Evolutionary conservation across 2,329 filamentous ascomycete genomes (phyloP).

Genomic region (Aspergillus calidoustus): DNA sequence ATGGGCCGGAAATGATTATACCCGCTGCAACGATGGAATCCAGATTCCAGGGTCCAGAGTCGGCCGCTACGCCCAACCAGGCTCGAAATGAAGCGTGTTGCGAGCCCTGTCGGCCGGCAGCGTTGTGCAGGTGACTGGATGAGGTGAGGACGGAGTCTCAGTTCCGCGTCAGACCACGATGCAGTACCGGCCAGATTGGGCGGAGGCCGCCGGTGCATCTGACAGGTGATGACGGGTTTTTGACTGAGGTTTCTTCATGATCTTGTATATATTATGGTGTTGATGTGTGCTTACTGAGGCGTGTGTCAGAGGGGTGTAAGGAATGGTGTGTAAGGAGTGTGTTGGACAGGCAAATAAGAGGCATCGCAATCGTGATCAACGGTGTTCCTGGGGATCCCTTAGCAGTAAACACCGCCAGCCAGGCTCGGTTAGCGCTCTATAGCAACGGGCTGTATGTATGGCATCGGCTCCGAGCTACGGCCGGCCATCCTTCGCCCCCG

Average conservation of each 20-base stretch:
- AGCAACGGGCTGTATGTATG: neutral
- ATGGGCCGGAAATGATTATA: neutral
- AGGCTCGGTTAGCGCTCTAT: neutral
- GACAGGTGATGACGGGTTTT: neutral
- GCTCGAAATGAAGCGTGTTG: neutral
- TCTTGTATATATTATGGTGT: neutral
- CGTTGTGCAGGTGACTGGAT: conserved; percentile 2
- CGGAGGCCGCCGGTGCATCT: neutral
- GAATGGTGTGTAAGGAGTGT: too few relatives aligned
- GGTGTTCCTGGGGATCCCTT: too few relatives aligned
- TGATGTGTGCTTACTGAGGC: neutral
- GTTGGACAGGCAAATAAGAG: neutral
- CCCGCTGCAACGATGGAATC: neutral
- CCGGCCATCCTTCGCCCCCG: neutral
- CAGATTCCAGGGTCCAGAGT: neutral
- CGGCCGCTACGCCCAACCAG: neutral
- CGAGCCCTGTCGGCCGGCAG: neutral
- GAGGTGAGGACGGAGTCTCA: conserved; percentile 6
- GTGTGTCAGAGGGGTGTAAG: neutral
- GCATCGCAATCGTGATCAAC: neutral
- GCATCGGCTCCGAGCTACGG: conserved; percentile 14
- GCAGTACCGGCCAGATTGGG: too few relatives aligned
- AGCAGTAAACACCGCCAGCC: too few relatives aligned
- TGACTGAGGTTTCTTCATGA: neutral
- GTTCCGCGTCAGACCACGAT: conserved; percentile 9